Conservation (phyloP, 2,329 filamentous ascomycete species). For the Albifimbria verrucaria region DNA sequence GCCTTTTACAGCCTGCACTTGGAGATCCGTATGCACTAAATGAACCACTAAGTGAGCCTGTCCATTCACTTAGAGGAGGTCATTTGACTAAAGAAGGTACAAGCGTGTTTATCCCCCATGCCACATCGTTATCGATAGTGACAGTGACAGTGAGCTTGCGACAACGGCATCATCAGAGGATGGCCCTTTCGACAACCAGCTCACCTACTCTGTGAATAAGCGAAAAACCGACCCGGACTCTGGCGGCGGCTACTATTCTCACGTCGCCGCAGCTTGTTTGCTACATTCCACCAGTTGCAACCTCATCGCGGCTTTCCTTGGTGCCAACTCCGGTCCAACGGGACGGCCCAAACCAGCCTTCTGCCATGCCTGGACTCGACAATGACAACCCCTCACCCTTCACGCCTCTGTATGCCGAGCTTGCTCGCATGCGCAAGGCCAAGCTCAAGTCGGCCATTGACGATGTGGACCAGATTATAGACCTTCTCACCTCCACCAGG, state of each 20-base stretch:
- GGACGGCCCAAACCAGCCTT: neutral
- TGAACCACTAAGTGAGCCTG: too few species aligned
- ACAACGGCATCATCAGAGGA: neutral
- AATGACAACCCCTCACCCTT: conserved; percentile 41
- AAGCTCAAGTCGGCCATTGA: conserved; percentile 67
- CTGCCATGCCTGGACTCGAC: conserved; percentile 31
- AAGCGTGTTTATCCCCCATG: neutral
- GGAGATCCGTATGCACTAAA: too few species aligned
- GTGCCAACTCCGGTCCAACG: too few species aligned
- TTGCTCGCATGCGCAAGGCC: conserved; percentile 67
- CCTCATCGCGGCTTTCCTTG: too few species aligned
- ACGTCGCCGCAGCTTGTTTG: neutral
- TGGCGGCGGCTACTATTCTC: neutral
- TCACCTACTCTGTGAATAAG: neutral
- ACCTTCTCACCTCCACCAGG: conserved; percentile 69
- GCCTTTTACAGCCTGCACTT: too few species aligned
- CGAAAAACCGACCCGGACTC: too few species aligned
- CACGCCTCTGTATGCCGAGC: conserved; percentile 64
- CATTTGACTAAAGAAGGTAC: neutral
- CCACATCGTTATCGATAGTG: neutral
- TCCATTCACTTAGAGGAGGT: neutral
- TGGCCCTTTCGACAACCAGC: neutral
- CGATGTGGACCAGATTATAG: conserved; percentile 81
- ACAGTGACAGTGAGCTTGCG: neutral
- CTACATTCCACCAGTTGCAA: too few species aligned